Evolutionary conservation across 148 eudicot species (phyloP), one percentile per base, ranked within the genome.

Genomic region (Silene latifolia): DNA sequence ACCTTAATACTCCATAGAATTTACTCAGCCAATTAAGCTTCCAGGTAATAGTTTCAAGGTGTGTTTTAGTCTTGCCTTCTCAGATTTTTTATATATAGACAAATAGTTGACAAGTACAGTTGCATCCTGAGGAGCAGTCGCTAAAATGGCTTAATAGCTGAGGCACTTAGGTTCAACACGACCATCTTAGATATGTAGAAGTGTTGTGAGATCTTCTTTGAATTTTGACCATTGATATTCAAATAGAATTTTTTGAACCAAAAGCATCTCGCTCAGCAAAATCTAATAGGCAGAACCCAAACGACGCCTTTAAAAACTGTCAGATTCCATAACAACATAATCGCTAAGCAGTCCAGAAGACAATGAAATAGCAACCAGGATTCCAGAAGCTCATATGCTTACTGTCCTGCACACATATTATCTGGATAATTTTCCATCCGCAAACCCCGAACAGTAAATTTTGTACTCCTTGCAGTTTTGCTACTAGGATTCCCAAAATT

Each of bases 351-450:
- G 19, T 18, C 54, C 47, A 7, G 60, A 62, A 29, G 61, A 19
- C 59, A 66, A 66, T 21, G 74, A 60, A 65, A 59, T 70, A 25
- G 80, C 66, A 53, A 60, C 57, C 76, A 47, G 72, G 13, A 51
- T 27, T 27, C 29, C 29, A 27, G 29, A 3, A 46, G 4, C 29
- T 62, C 47, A 2, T 3, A 29, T 15, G 15, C 8, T 10, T 71
- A 35, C 47, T n/a, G 44, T 62, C 76, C 73, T 83, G 84, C 20
- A 81, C 74, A 74, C 80, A 75, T 78, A 84, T 88, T 25, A 90
- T 77, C 73, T 76, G 47, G 76, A 82, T 53, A 86, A 73, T 61
- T 83, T 87, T 71, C 86, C 86, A 75, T 74, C 83, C 71, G 91
- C 81, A 32, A 78, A 65, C 82, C 83, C 79, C 79, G 81, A 23